phyloP scores from a whole-genome alignment of 306 rosid species.

The Aeschynomene evenia region DNA sequence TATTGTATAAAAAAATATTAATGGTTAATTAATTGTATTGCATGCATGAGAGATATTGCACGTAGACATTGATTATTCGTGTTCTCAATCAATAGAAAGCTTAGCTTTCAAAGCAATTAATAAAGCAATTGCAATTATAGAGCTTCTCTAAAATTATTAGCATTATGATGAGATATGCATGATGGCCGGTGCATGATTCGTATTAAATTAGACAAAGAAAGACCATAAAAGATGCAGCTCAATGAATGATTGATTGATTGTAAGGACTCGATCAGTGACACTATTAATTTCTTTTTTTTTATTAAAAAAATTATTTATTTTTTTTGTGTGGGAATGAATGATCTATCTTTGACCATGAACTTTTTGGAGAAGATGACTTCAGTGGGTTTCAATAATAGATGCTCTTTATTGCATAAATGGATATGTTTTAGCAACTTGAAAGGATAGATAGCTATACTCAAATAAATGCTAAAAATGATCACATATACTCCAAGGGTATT shows the following conservation, averaged over 20 bases:
- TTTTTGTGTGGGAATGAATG: conserved; percentile 37
- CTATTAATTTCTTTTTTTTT: background rate
- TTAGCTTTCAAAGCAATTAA: conserved; percentile 36
- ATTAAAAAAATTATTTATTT: too few species aligned
- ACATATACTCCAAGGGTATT: background rate
- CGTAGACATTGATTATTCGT: conserved; percentile 33
- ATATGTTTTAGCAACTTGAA: conserved; percentile 36
- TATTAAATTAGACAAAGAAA: conserved; percentile 47
- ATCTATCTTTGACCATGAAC: conserved; percentile 55
- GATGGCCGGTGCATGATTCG: conserved; percentile 39
- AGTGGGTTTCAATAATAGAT: conserved; percentile 53
- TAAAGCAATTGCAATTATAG: conserved; percentile 40
- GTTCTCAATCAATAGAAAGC: conserved; percentile 27
- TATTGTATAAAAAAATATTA: too few species aligned
- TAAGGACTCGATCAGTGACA: conserved; percentile 33
- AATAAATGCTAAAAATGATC: background rate
- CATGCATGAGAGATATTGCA: conserved; percentile 35
- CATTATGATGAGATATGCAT: too few species aligned
- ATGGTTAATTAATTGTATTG: conserved; percentile 5
- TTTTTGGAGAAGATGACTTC: conserved; percentile 39
- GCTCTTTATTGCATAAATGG: conserved; percentile 34
- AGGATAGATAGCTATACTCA: conserved; percentile 23
- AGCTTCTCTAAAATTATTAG: conserved; percentile 33
- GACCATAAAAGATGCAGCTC: conserved; percentile 16
- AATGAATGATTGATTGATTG: conserved; percentile 39